These are phyloP conservation scores for Cerioporus squamosus DNA, from an alignment of 1,284 basidiomycete species.

Conservation along the genomic window DNA sequence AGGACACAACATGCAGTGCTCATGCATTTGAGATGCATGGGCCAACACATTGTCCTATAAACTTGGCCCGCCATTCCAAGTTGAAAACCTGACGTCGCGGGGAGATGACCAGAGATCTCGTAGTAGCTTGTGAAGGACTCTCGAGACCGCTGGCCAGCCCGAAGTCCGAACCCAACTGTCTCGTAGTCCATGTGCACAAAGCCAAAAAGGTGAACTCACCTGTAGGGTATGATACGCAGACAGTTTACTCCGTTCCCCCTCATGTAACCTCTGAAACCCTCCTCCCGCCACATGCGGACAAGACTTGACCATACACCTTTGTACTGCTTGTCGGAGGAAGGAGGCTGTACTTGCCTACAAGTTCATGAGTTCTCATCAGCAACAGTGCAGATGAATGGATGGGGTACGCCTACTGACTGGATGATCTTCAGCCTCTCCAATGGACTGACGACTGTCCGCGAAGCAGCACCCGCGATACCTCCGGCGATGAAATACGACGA, in stretches of 20 bases:
- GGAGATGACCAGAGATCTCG: no score
- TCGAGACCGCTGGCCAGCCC: no score
- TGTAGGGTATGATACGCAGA: constrained; percentile 83
- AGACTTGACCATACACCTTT: constrained; percentile 84
- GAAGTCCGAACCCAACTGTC: no score
- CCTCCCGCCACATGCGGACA: constrained; percentile 89
- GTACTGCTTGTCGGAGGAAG: constrained; percentile 67
- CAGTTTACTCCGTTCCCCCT: constrained; percentile 93
- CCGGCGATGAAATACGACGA: constrained; percentile 76
- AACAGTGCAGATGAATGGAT: background rate
- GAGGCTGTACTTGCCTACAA: constrained; percentile 81
- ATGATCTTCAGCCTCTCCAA: constrained; percentile 95
- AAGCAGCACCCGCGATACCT: constrained; percentile 81
- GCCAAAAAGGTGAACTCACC: constrained; percentile 38
- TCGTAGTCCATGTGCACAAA: background rate
- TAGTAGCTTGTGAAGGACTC: no score
- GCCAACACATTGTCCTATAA: no score
- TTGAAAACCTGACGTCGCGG: no score
- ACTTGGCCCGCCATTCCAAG: no score
- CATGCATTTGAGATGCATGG: no score
- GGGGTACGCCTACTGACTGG: constrained; percentile 61
- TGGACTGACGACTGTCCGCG: constrained; percentile 90
- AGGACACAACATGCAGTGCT: no score
- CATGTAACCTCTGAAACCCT: constrained; percentile 93
- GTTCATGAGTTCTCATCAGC: background rate